These are phyloP conservation scores for Warburgia ugandensis DNA, from an alignment of 164 flowering plant species.

Conservation along the genomic window DNA sequence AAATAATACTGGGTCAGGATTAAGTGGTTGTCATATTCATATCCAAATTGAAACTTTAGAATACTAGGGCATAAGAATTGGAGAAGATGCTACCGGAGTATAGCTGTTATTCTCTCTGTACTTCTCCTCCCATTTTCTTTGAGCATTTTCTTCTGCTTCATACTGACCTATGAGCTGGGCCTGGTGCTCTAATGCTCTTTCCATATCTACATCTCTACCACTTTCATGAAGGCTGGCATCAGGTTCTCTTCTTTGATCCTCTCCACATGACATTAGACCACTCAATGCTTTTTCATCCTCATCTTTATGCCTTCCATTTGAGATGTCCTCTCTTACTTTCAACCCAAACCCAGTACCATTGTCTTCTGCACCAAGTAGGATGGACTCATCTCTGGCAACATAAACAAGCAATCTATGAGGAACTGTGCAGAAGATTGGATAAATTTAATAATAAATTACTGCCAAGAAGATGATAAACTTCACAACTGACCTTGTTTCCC, in stretches of 20 bases:
- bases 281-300: conserved; percentile 14
- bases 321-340: conserved; percentile 14
- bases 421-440: neutral
- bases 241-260: conserved; percentile 15
- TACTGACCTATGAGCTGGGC: conserved; percentile 56
- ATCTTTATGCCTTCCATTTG: conserved; percentile 9
- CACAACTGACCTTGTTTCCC: conserved; percentile 41
- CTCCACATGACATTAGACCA: conserved; percentile 12
- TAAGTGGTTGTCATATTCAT: no score
- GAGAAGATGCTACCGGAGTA: conserved; percentile 41
- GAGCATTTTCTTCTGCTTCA: conserved; percentile 83
- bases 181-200: conserved; percentile 53
- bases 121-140: conserved; percentile 88
- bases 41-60: neutral
- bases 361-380: conserved; percentile 13
- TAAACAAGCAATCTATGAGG: conserved; percentile 1
- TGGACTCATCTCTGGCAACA: conserved; percentile 28
- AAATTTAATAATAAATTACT: neutral
- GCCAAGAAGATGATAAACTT: neutral
- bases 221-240: conserved; percentile 14
- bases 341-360: no score
- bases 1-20: no score
- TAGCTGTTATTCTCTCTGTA: conserved; percentile 48
- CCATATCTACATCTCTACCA: conserved; percentile 37
- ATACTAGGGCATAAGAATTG: neutral